phyloP scores from a whole-genome alignment of 345 rosid genomes.

The Brassica juncea region DNA sequence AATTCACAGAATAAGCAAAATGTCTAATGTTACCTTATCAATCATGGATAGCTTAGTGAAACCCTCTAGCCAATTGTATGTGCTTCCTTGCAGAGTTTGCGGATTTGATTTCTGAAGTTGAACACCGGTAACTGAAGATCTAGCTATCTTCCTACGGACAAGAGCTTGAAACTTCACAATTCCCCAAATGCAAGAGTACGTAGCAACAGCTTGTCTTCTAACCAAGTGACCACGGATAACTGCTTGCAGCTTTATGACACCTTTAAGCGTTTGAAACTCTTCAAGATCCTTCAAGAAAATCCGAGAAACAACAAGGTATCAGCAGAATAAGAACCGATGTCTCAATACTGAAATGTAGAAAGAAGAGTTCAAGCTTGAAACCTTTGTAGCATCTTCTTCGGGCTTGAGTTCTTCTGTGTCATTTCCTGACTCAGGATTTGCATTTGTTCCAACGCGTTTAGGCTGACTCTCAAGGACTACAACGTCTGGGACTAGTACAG shows the following conservation, averaged over 20 bases:
- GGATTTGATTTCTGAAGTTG: constrained; percentile 41
- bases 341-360: constrained; percentile 5
- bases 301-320: not conserved
- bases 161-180: constrained; percentile 70
- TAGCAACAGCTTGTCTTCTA: constrained; percentile 83
- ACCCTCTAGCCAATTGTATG: constrained; percentile 35
- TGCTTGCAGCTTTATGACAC: constrained; percentile 69
- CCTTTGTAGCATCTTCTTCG: constrained; percentile 63
- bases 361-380: constrained; percentile 52
- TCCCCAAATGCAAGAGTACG: constrained; percentile 57
- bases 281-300: constrained; percentile 56
- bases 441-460: not conserved
- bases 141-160: constrained; percentile 58
- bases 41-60: constrained; percentile 49
- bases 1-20: not conserved
- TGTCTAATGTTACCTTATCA: constrained; percentile 52
- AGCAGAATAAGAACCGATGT: not conserved
- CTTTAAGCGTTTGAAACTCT: constrained; percentile 55
- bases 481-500: constrained; percentile 21
- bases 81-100: constrained; percentile 37
- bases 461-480: constrained; percentile 25
- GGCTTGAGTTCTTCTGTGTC: constrained; percentile 48
- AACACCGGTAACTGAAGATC: constrained; percentile 44
- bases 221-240: constrained; percentile 77
- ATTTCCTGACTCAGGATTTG: constrained; percentile 37